Percentiles rank a stretch among this genome's conserved stretches.
Evolutionary conservation across 208 protist species (phyloP).

Genomic region (Leishmania amazonensis): DNA sequence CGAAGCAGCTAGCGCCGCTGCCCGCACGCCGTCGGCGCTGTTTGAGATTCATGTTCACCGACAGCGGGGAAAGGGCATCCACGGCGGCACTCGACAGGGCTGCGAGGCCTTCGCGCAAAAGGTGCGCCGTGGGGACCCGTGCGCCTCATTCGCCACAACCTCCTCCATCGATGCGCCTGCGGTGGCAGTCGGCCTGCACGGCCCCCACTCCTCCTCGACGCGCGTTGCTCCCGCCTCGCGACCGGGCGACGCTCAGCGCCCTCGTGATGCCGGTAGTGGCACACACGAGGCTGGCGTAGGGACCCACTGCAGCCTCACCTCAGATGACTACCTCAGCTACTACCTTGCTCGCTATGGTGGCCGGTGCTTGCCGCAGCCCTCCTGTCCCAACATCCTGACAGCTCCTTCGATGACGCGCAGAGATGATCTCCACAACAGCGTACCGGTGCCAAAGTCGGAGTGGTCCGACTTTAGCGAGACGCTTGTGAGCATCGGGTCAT

Average conservation of each 20-base stretch:
- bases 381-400: neutral
- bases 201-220: neutral
- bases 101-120: neutral
- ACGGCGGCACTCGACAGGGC: neutral
- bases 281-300: neutral
- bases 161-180: neutral
- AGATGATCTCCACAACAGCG: neutral
- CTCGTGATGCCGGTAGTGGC: neutral
- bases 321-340: conserved; percentile 19
- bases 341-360: conserved; percentile 26
- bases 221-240: neutral
- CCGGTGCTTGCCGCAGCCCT: neutral
- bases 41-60: conserved; percentile 14
- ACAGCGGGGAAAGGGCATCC: neutral
- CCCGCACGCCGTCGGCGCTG: neutral
- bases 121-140: neutral
- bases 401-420: neutral
- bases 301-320: neutral
- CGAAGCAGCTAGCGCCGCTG: neutral
- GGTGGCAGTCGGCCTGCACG: neutral
- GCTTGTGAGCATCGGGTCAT: neutral
- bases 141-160: neutral
- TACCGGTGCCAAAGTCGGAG: neutral
- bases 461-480: neutral
- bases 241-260: neutral